These are phyloP conservation scores for Waitea zeae DNA, from an alignment of 1,284 basidiomycete species.

Conservation along the genomic window DNA sequence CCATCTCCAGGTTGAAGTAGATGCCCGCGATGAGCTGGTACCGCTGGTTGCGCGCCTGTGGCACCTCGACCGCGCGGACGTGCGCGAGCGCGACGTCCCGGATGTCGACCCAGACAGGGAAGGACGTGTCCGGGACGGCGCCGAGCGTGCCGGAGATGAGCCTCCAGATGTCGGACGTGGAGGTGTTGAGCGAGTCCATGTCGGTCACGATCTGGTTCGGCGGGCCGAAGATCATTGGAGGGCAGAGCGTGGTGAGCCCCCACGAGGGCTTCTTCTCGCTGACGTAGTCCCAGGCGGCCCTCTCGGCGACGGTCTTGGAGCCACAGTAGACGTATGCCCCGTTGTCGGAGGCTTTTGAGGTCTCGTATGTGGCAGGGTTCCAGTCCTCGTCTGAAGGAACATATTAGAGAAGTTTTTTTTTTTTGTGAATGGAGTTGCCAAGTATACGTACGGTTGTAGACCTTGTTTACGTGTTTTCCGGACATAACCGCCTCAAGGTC, in stretches of 20 bases:
- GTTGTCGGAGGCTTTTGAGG: background rate
- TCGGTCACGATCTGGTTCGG: slow-evolving; percentile 5
- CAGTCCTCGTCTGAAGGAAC: slow-evolving; percentile 4
- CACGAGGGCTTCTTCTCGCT: slow-evolving; percentile 7
- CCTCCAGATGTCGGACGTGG: slow-evolving; percentile 5
- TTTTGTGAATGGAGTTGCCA: too few species aligned
- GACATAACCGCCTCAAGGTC: background rate
- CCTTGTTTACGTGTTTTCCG: background rate
- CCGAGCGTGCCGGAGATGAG: slow-evolving; percentile 2
- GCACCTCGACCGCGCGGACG: slow-evolving; percentile 20
- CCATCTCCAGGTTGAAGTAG: slow-evolving; percentile 5
- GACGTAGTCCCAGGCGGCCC: slow-evolving; percentile 11
- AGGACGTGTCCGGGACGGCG: background rate
- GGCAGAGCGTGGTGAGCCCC: slow-evolving; percentile 5
- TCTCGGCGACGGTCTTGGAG: slow-evolving; percentile 9
- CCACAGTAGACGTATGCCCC: slow-evolving; percentile 6
- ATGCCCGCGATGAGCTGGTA: slow-evolving; percentile 15
- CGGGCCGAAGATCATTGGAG: slow-evolving; percentile 2
- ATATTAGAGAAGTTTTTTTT: background rate
- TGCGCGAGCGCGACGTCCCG: slow-evolving; percentile 26
- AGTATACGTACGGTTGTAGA: too few species aligned
- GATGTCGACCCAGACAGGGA: slow-evolving; percentile 21
- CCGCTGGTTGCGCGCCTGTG: slow-evolving; percentile 23
- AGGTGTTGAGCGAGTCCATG: slow-evolving; percentile 6
- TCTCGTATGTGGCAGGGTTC: slow-evolving; percentile 6